Evolutionary conservation across 768 basidiomycete genomes (phyloP), one percentile per base, ranked within the genome.

Genomic region (Amanita exitialis): DNA sequence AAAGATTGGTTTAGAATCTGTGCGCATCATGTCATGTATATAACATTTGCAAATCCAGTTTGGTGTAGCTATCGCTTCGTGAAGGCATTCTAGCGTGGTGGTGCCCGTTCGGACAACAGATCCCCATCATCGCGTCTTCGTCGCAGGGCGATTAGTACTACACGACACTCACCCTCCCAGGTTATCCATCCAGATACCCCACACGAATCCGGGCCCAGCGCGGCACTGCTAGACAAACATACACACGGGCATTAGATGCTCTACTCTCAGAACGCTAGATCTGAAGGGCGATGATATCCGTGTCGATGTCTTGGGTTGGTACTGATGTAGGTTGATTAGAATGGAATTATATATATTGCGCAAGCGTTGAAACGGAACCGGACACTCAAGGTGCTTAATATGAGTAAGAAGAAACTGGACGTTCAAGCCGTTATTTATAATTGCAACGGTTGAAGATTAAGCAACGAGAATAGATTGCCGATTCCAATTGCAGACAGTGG

Each of bases 301-400:
- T 60, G 92, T 92, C 59, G 64, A 12, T 42, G 20, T 47, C n/a
- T 32, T 37, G 51, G 44, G 12, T 27, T 39, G 52, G 49, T 32
- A 36, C 38, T 48, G 39, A 18, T 35, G 56, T 54, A n/a, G 25
- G 27, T 51, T 57, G 27, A 38, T 77, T 43, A 77, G 75, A 78
- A 66, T 38, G 94, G 95, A 0, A 84, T 97, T 32, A 80, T 78
- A 0, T 97, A 96, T 61, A 79, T 98, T 44, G 86, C 93, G 0
- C 94, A 98, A 66, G 95, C 97, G 0, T 71, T 98, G 55, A 98
- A 98, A 62, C 83, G 95, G 34, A 98, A 99, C 65, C 74, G 93
- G 39, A 97, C 95, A 3, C 72, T 98, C 39, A 96, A 95, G 66
- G 84, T 97, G 4, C 74, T 97, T 21, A 98, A 97, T 64, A 68